A percentile compares a stretch with the other conserved stretches of the same genome.
Evolutionary conservation across 148 eudicot species (phyloP).

Genomic region (Cornus kousa): DNA sequence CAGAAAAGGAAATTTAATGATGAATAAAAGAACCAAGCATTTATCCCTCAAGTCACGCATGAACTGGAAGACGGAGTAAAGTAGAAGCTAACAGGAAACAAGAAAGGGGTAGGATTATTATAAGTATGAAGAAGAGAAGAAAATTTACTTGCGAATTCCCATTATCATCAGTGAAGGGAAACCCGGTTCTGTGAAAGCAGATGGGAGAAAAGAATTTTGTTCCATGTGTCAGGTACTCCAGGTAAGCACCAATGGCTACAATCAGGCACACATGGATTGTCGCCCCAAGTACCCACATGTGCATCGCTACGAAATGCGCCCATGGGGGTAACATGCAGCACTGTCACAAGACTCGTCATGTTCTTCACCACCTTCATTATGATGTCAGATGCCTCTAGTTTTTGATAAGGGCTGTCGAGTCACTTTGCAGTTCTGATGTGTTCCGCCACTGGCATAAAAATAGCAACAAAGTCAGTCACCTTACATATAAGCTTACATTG

Average conservation of each 20-base stretch:
- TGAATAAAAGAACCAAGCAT: background rate
- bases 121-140: background rate
- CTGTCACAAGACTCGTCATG: conserved; percentile 49
- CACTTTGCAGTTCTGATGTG: conserved; percentile 62
- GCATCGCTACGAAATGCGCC: conserved; percentile 45
- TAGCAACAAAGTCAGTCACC: background rate
- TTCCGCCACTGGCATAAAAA: conserved; percentile 38
- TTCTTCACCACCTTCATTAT: conserved; percentile 48
- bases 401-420: conserved; percentile 44
- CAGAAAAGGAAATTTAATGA: background rate
- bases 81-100: background rate
- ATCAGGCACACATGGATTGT: conserved; percentile 44
- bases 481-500: background rate
- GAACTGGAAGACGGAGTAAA: background rate
- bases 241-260: conserved; percentile 82
- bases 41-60: background rate
- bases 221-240: conserved; percentile 72
- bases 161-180: too few species aligned
- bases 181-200: conserved; percentile 15
- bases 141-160: background rate
- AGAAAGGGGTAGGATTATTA: too few species aligned
- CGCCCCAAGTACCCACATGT: conserved; percentile 68
- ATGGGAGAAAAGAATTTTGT: conserved; percentile 49
- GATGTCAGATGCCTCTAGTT: conserved; percentile 54
- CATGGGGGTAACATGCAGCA: conserved; percentile 61